Evolutionary conservation across 768 basidiomycete genomes (phyloP).

Genomic region (Boletus vermiculosoides): DNA sequence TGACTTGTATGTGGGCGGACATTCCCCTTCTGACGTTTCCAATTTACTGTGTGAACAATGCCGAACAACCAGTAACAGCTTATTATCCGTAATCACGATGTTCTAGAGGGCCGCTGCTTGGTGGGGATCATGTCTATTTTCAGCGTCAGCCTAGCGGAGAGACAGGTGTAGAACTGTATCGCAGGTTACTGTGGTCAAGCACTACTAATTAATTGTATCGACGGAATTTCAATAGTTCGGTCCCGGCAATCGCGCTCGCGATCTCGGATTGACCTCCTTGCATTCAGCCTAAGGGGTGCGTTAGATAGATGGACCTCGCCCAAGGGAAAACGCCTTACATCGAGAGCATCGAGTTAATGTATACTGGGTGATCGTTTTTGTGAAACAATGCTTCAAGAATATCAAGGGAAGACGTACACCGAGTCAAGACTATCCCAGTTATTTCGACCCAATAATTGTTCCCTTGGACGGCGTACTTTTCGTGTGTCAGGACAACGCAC

Average conservation of each 20-base stretch:
- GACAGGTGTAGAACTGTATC: background rate
- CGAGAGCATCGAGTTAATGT: constrained; percentile 11
- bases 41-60: background rate
- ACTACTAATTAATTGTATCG: background rate
- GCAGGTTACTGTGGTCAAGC: background rate
- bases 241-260: constrained; percentile 3
- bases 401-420: background rate
- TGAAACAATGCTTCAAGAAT: background rate
- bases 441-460: constrained; percentile 2
- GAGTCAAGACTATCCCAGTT: background rate
- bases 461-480: background rate
- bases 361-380: background rate
- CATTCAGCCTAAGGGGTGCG: constrained; percentile 7
- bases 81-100: background rate
- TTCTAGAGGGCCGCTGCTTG: background rate
- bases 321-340: background rate
- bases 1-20: constrained; percentile 5
- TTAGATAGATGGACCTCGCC: background rate
- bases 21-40: background rate
- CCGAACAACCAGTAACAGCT: background rate
- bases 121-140: background rate
- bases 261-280: constrained; percentile 15
- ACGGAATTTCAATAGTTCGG: constrained; percentile 7
- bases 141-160: too few species aligned
- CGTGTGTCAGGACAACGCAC: background rate